phyloP scores from a whole-genome alignment of 495 filamentous ascomycete genomes.

The Aspergillus nanangensis region DNA sequence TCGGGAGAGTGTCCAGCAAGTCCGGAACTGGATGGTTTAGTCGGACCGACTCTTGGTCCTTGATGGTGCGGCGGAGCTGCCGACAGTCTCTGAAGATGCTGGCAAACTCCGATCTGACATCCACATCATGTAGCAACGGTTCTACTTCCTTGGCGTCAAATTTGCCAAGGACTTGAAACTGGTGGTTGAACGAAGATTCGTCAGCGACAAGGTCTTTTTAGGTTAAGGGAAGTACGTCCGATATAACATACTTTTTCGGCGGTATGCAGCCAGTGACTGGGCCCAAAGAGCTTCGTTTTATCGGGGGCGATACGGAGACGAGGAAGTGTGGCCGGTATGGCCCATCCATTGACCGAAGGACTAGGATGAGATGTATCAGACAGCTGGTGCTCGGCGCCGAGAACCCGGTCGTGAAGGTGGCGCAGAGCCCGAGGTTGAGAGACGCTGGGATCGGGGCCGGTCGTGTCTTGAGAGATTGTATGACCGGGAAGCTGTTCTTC shows the following conservation, averaged over 20 bases:
- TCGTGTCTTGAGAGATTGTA: background rate
- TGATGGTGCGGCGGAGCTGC: conserved; percentile 12
- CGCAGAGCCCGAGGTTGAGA: conserved; percentile 11
- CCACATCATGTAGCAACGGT: conserved; percentile 4
- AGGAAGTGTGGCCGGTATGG: conserved; percentile 2
- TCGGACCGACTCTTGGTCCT: conserved; percentile 11
- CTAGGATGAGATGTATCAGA: background rate
- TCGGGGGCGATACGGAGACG: conserved; percentile 10
- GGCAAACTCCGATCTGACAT: conserved; percentile 11
- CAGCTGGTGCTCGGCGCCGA: conserved; percentile 10
- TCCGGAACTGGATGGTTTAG: conserved; percentile 16
- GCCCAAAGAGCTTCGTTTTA: conserved; percentile 40
- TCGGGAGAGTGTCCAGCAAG: conserved; percentile 14
- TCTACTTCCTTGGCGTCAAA: conserved; percentile 11
- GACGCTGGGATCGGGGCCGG: background rate
- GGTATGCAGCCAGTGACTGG: conserved; percentile 34
- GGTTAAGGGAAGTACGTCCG: too few species aligned
- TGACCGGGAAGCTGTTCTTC: conserved; percentile 9
- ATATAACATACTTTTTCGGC: conserved; percentile 40
- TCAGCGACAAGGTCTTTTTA: background rate
- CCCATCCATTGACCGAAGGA: background rate
- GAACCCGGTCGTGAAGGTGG: conserved; percentile 2
- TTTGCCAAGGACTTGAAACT: conserved; percentile 9
- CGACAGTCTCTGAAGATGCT: conserved; percentile 16
- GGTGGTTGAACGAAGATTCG: background rate